phyloP scores from a whole-genome alignment of 2,329 filamentous ascomycete genomes.

The Colletotrichum costaricense region DNA sequence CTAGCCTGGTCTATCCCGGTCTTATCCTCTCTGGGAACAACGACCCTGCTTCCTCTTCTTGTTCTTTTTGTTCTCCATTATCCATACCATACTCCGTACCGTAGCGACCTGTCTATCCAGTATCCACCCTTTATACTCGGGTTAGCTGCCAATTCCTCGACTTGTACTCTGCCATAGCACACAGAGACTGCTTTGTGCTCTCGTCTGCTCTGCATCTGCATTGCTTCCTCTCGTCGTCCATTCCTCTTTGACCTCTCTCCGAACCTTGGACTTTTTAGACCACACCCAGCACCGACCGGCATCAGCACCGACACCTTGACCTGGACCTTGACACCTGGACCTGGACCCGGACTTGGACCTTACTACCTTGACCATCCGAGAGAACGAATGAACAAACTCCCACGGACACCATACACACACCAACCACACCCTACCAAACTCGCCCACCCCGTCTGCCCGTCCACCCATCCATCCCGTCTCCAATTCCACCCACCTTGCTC shows the following conservation, averaged over 20 bases:
- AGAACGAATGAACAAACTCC: slow-evolving; percentile 15
- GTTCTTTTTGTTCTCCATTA: background rate
- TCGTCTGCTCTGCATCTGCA: slow-evolving; percentile 1
- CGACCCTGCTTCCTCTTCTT: slow-evolving; percentile 1
- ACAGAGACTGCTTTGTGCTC: background rate
- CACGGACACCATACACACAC: background rate
- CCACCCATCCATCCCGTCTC: slow-evolving; percentile 16
- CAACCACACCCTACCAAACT: background rate
- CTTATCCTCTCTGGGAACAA: slow-evolving; percentile 13
- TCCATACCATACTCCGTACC: too few relatives aligned
- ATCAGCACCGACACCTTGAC: background rate
- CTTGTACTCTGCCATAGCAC: background rate
- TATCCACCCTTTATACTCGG: background rate
- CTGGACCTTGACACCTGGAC: slow-evolving; percentile 1
- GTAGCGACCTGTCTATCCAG: background rate
- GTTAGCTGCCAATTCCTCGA: background rate
- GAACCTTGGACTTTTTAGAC: background rate
- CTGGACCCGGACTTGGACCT: slow-evolving; percentile 16
- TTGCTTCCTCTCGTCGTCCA: background rate
- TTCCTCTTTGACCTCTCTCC: background rate
- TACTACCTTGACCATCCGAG: slow-evolving; percentile 1
- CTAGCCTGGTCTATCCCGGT: background rate
- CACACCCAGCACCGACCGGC: slow-evolving; percentile 4
- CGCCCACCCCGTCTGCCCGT: background rate
- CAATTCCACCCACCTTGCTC: slow-evolving; percentile 16